Evolutionary conservation across 2,329 filamentous ascomycete genomes (phyloP), one percentile per base, ranked within the genome.

Genomic region (Cytospora mali): DNA sequence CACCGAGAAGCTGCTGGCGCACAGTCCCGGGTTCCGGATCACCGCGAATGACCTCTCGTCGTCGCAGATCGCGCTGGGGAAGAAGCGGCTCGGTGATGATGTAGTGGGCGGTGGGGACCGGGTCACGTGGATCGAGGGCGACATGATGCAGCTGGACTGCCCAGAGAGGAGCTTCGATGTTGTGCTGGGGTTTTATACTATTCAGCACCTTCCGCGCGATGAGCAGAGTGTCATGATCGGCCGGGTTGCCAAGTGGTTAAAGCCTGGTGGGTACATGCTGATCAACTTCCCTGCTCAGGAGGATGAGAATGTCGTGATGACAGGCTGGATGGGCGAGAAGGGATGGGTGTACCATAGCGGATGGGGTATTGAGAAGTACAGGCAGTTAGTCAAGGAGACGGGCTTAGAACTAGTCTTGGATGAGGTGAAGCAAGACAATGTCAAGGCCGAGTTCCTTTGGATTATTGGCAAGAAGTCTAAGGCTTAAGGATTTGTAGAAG

Each of bases 121-220:
- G 6, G 42, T 62, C 14, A 33, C 50, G 11, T 64, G 54, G 59
- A 23, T 64, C 25, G 49, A 64, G 51, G 31, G 58, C 5, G 58
- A 64, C n/a, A 62, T 62, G 54, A 62, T 62, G 55, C 11, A n/a
- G 1, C 72, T 79, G 6, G 57, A 67, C 2, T 77, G 69, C 23
- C 53, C 62, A 7, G 23, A 1, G 4, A 28, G 6, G 18, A 28
- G 48, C 27, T 64, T 51, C 50, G 52, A 61, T 28, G 49, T 57
- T 23, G 52, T 57, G 9, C 58, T 58, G 21, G 53, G 58, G 0
- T 79, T 86, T 67, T 86, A 84, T 71, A 83, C 79, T 35, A 70
- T 87, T 57, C 80, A 85, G 57, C 84, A 86, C 66, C 75, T 87
- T 6, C 81, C 83, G 1, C 75, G 77, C 6, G 71, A 72, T 1